A percentile compares a stretch with the other conserved stretches of the same genome.
Conservation (phyloP, 75 land plant genomes). For the Selaginella tamariscina region DNA sequence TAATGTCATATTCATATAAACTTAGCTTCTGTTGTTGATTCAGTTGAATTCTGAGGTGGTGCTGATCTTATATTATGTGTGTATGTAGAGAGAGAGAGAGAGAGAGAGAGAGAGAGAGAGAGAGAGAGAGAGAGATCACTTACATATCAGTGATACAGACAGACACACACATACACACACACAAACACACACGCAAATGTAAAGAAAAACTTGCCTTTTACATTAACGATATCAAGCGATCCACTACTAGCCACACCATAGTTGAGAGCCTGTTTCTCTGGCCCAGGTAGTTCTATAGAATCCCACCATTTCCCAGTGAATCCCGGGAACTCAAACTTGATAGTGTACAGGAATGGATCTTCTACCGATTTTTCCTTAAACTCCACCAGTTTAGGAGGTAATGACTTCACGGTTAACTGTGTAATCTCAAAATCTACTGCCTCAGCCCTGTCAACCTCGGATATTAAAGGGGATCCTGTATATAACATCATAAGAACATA, state of each 20-base stretch:
- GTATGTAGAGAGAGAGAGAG: no score
- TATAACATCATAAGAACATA: no score
- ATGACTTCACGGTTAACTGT: background rate
- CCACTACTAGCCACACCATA: background rate
- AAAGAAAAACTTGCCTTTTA: slow-evolving; percentile 9
- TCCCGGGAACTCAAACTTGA: slow-evolving; percentile 21
- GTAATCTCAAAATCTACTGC: slow-evolving; percentile 18
- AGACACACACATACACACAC: background rate
- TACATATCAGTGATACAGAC: background rate
- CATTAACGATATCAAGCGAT: background rate
- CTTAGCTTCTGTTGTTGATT: no score
- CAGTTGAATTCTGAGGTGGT: no score
- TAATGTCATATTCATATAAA: no score
- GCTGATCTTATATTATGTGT: no score
- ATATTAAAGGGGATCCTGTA: slow-evolving; percentile 16
- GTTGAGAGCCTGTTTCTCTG: background rate
- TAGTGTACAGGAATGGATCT: slow-evolving; percentile 17
- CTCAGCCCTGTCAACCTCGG: slow-evolving; percentile 20
- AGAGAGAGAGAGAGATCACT: no score
- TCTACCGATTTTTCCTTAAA: background rate
- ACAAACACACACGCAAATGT: background rate
- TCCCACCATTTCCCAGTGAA: slow-evolving; percentile 24
- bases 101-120: no score
- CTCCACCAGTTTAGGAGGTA: slow-evolving; percentile 20
- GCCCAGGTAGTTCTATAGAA: slow-evolving; percentile 5